phyloP scores from a whole-genome alignment of 768 basidiomycete species.

The Rhizopogon rudus region DNA sequence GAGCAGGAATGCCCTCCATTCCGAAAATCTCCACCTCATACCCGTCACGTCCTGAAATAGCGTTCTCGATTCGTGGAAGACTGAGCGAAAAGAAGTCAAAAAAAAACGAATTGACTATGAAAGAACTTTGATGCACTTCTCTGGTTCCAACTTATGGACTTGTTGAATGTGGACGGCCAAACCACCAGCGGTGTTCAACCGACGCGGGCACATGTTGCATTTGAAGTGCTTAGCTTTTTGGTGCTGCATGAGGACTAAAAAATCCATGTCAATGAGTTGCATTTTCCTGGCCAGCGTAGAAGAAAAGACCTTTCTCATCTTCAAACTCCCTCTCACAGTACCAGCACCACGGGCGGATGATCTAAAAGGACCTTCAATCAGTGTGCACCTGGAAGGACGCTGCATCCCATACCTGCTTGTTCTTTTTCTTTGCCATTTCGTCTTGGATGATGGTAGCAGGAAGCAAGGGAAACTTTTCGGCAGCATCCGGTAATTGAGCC shows the following conservation, averaged over 20 bases:
- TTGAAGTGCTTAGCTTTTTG: constrained; percentile 99
- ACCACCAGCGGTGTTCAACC: constrained; percentile 96
- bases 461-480: constrained; percentile 11
- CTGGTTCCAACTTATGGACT: constrained; percentile 98
- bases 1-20: constrained; percentile 96
- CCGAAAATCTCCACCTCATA: constrained; percentile 99
- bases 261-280: not conserved
- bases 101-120: not conserved
- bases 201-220: constrained; percentile 91
- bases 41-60: constrained; percentile 92
- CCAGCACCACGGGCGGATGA: constrained; percentile 96
- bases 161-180: constrained; percentile 97
- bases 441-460: constrained; percentile 11
- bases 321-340: constrained; percentile 99
- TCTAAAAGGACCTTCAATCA: constrained; percentile 33
- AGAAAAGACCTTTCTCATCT: constrained; percentile 87
- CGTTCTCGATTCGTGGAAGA: constrained; percentile 91
- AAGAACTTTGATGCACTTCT: constrained; percentile 37
- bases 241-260: constrained; percentile 92
- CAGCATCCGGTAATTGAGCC: not conserved
- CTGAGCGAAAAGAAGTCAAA: constrained; percentile 25
- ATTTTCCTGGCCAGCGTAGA: not conserved
- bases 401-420: constrained; percentile 34
- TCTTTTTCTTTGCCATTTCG: constrained; percentile 52
- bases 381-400: not conserved